Evolutionary conservation across 768 basidiomycete species (phyloP).

Genomic region (Pulveroboletus sp.): DNA sequence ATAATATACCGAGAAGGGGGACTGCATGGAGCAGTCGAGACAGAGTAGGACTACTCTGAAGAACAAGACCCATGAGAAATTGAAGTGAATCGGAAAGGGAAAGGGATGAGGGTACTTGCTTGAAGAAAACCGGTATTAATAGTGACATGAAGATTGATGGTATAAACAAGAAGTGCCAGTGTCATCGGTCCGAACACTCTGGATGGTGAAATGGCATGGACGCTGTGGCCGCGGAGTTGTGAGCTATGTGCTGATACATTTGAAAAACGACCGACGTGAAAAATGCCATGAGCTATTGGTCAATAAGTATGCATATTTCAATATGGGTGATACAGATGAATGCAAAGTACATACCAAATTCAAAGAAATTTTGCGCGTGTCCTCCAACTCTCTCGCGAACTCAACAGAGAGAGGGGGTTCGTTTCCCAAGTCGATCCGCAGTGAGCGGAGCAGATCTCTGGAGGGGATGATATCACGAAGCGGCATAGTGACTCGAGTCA

Average conservation of each 20-base stretch:
- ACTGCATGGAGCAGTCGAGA: constrained; percentile 21
- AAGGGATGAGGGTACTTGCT: constrained; percentile 6
- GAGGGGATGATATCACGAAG: neutral
- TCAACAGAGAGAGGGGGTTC: constrained; percentile 10
- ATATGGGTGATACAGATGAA: neutral
- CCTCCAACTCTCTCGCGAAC: constrained; percentile 18
- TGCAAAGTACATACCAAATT: constrained; percentile 14
- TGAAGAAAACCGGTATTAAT: constrained; percentile 15
- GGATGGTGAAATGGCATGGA: constrained; percentile 24
- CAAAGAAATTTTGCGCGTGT: constrained; percentile 21
- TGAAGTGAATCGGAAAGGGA: neutral
- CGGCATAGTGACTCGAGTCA: constrained; percentile 11
- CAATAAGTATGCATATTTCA: neutral
- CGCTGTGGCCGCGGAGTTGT: constrained; percentile 9
- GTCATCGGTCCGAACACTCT: constrained; percentile 16
- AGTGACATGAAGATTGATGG: constrained; percentile 27
- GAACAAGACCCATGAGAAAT: neutral
- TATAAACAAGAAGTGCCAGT: constrained; percentile 27
- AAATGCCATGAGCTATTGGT: constrained; percentile 28
- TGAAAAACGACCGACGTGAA: constrained; percentile 18
- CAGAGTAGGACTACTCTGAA: constrained; percentile 13
- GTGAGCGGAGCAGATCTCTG: neutral
- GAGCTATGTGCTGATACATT: neutral
- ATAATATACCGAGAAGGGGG: constrained; percentile 26
- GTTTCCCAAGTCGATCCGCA: neutral